Evolutionary conservation across 805 yeast species (phyloP).

Genomic region (Monosporozyma siamensis): DNA sequence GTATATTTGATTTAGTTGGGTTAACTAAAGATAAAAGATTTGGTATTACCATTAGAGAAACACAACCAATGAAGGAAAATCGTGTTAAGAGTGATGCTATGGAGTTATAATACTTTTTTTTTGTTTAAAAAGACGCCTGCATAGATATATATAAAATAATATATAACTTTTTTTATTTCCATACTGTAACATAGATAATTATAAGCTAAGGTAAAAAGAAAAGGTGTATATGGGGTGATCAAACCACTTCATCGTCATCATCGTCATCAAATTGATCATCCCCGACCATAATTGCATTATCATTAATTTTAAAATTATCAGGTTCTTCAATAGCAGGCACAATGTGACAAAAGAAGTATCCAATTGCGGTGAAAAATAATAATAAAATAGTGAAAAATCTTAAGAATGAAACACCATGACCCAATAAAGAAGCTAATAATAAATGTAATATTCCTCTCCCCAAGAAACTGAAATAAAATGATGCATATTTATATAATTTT

Average conservation of each 20-base stretch:
- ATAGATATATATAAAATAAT: not conserved
- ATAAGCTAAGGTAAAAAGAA: no score
- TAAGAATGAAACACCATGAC: slow-evolving; percentile 43
- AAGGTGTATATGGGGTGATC: not conserved
- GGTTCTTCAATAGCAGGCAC: slow-evolving; percentile 73
- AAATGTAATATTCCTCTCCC: slow-evolving; percentile 41
- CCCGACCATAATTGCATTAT: slow-evolving; percentile 31
- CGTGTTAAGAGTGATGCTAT: slow-evolving; percentile 9
- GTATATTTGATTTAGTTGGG: slow-evolving; percentile 46
- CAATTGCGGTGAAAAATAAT: slow-evolving; percentile 52
- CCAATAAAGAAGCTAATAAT: slow-evolving; percentile 40
- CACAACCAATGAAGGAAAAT: slow-evolving; percentile 42
- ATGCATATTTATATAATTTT: slow-evolving; percentile 54
- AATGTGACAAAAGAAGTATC: slow-evolving; percentile 54
- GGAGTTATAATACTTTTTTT: slow-evolving; percentile 7
- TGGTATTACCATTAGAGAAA: slow-evolving; percentile 57
- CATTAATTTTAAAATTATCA: slow-evolving; percentile 60
- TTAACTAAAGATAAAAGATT: slow-evolving; percentile 59
- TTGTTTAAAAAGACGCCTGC: not conserved
- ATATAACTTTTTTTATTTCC: not conserved
- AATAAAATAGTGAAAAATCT: slow-evolving; percentile 50
- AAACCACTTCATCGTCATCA: slow-evolving; percentile 11
- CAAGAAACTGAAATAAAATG: slow-evolving; percentile 55
- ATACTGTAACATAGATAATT: not conserved
- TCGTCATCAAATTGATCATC: slow-evolving; percentile 27